These are phyloP conservation scores for Leccinum fuscescens DNA, from an alignment of 1,284 basidiomycete species.

Conservation along the genomic window DNA sequence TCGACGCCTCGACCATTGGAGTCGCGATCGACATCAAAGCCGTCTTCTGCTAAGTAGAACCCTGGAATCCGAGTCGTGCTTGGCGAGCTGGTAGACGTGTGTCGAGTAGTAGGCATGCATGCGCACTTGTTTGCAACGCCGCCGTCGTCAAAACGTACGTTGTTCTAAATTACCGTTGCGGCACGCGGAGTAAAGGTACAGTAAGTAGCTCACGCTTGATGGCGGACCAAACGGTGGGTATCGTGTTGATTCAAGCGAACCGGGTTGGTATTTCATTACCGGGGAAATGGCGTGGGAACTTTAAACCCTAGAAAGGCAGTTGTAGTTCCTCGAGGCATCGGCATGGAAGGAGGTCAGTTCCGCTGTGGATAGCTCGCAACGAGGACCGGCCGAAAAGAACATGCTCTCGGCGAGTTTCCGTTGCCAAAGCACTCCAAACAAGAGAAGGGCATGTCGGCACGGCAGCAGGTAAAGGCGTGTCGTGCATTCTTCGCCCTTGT, in stretches of 20 bases:
- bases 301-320: slow-evolving; percentile 16
- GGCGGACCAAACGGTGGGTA: slow-evolving; percentile 25
- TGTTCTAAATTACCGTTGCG: slow-evolving; percentile 25
- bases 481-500: slow-evolving; percentile 37
- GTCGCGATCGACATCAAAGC: neutral
- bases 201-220: neutral
- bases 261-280: slow-evolving; percentile 24
- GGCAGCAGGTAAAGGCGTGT: slow-evolving; percentile 37
- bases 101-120: slow-evolving; percentile 1
- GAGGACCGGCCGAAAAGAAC: slow-evolving; percentile 25
- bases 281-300: slow-evolving; percentile 23
- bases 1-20: neutral
- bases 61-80: slow-evolving; percentile 5
- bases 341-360: slow-evolving; percentile 27
- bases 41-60: neutral
- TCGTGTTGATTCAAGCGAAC: slow-evolving; percentile 3
- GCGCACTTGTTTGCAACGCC: slow-evolving; percentile 3
- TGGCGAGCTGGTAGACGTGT: slow-evolving; percentile 2
- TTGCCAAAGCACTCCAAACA: slow-evolving; percentile 31
- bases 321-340: slow-evolving; percentile 31
- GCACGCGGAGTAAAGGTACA: neutral
- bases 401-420: slow-evolving; percentile 10
- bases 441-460: slow-evolving; percentile 35
- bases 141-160: slow-evolving; percentile 1
- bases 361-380: slow-evolving; percentile 22